Percentiles rank a stretch among this genome's conserved stretches.
phyloP scores from a whole-genome alignment of 495 filamentous ascomycete genomes.

The Geopyxis carbonaria region DNA sequence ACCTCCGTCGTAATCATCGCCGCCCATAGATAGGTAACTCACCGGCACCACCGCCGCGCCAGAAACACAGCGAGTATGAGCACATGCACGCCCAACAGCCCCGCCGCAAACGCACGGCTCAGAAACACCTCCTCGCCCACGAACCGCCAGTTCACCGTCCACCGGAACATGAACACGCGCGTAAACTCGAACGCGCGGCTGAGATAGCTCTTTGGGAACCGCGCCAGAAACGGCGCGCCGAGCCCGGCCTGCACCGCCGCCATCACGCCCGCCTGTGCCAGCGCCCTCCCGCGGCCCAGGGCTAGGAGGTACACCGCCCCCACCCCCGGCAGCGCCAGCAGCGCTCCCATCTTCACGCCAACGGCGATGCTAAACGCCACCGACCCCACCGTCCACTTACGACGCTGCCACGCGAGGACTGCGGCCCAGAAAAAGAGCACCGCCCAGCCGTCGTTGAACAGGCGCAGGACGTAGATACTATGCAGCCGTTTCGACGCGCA shows the following conservation, averaged over 20 bases:
- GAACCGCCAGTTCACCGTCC: slow-evolving; percentile 98
- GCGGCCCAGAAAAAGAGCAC: slow-evolving; percentile 63
- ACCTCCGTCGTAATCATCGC: slow-evolving; percentile 35
- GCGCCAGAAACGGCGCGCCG: slow-evolving; percentile 56
- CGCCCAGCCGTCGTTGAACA: slow-evolving; percentile 91
- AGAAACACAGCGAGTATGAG: slow-evolving; percentile 45
- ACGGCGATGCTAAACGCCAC: slow-evolving; percentile 59
- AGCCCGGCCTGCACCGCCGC: slow-evolving; percentile 55
- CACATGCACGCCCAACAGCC: slow-evolving; percentile 52
- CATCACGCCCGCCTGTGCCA: slow-evolving; percentile 54
- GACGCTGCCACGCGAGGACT: slow-evolving; percentile 56
- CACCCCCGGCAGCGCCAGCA: slow-evolving; percentile 66
- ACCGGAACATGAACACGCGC: slow-evolving; percentile 81
- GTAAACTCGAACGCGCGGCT: slow-evolving; percentile 75
- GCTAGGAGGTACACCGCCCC: slow-evolving; percentile 55
- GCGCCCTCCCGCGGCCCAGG: slow-evolving; percentile 40
- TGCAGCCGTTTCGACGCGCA: slow-evolving; percentile 83
- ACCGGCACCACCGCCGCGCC: slow-evolving; percentile 33
- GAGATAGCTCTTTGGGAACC: slow-evolving; percentile 53
- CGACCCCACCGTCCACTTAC: slow-evolving; percentile 53
- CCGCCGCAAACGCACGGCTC: slow-evolving; percentile 51
- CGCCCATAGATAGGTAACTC: slow-evolving; percentile 41
- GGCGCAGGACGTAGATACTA: slow-evolving; percentile 76
- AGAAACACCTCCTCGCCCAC: slow-evolving; percentile 67
- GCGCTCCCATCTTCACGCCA: slow-evolving; percentile 83